Percentiles rank a stretch among this genome's conserved stretches.
Evolutionary conservation across 176 grass and related monocot genomes (phyloP).

Genomic region (Eragrostis nindensis): DNA sequence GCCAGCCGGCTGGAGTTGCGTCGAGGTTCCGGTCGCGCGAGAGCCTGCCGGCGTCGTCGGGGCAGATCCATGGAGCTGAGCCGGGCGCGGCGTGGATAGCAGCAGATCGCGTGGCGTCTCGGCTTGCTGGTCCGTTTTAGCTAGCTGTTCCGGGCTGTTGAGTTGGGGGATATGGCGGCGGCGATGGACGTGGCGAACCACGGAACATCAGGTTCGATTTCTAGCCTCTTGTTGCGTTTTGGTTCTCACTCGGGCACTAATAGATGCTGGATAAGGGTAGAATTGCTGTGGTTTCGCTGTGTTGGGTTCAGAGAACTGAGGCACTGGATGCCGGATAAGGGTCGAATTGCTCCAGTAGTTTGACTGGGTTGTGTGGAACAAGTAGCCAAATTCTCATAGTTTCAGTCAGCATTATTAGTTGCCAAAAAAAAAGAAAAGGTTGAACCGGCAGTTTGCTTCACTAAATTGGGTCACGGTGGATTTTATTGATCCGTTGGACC

Average conservation of each 20-base stretch:
- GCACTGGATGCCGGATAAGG: background rate
- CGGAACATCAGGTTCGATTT: slow-evolving; percentile 46
- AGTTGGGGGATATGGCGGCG: background rate
- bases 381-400: background rate
- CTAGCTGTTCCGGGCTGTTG: background rate
- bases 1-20: background rate
- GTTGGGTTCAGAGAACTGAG: background rate
- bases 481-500: background rate
- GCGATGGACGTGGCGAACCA: slow-evolving; percentile 30
- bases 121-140: background rate
- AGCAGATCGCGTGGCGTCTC: background rate
- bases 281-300: slow-evolving; percentile 13
- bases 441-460: background rate
- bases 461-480: background rate
- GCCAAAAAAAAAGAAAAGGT: background rate
- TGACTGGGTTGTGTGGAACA: slow-evolving; percentile 32
- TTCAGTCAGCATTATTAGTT: background rate
- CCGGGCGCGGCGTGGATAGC: background rate
- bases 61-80: slow-evolving; percentile 33
- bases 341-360: slow-evolving; percentile 32
- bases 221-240: background rate
- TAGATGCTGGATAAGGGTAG: background rate
- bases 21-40: background rate
- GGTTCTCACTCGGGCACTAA: background rate
- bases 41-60: background rate